A percentile compares a stretch with the other conserved stretches of the same genome.
These are phyloP conservation scores for Daldinia eschscholtzii DNA, from an alignment of 2,329 filamentous ascomycete species.

Conservation along the genomic window DNA sequence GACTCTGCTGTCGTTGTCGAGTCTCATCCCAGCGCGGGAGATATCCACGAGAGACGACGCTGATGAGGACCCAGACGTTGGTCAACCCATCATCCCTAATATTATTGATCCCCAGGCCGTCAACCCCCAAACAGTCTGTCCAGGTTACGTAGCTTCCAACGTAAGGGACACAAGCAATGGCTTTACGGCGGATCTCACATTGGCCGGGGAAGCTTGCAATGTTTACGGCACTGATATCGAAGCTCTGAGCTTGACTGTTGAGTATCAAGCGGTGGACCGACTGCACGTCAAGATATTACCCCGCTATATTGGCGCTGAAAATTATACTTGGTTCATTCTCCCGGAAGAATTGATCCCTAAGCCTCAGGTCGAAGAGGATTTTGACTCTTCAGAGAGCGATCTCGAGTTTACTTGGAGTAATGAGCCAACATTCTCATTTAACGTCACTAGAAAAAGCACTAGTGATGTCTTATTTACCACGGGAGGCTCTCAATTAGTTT, in stretches of 20 bases:
- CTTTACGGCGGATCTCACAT: constrained; percentile 75
- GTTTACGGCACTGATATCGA: constrained; percentile 82
- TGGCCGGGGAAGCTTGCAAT: constrained; percentile 80
- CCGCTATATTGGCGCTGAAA: constrained; percentile 69
- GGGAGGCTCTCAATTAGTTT: constrained; percentile 73
- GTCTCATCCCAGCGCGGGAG: constrained; percentile 26
- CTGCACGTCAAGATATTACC: constrained; percentile 79
- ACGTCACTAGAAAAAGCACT: constrained; percentile 68
- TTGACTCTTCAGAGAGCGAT: constrained; percentile 64
- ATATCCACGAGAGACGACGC: constrained; percentile 19
- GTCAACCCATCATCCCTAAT: constrained; percentile 69
- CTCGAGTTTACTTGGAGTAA: constrained; percentile 67
- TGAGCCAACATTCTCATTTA: constrained; percentile 75
- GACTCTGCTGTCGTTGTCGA: constrained; percentile 20
- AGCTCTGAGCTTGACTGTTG: constrained; percentile 73
- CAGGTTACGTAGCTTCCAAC: constrained; percentile 76
- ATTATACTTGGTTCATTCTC: constrained; percentile 75
- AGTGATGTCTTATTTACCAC: constrained; percentile 78
- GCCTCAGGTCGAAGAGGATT: constrained; percentile 59
- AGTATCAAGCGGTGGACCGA: constrained; percentile 74
- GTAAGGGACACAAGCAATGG: constrained; percentile 65
- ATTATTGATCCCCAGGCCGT: constrained; percentile 73
- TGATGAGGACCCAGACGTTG: constrained; percentile 55
- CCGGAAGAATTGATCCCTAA: constrained; percentile 72
- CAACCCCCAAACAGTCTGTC: constrained; percentile 73